phyloP scores from a whole-genome alignment of 768 basidiomycete genomes.

The Rhizopogon rudus region DNA sequence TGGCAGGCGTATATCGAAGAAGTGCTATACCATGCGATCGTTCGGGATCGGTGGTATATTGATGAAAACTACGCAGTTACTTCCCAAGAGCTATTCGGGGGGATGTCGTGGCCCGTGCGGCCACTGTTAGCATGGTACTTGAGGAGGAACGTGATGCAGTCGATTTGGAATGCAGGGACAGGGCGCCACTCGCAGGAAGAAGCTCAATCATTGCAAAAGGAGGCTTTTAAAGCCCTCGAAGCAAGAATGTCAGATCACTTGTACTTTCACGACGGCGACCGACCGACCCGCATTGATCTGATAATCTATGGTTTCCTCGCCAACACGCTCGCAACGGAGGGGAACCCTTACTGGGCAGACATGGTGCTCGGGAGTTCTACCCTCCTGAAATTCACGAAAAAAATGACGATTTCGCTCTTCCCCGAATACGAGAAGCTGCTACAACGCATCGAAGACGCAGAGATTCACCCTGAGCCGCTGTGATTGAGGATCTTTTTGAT shows the following conservation, averaged over 20 bases:
- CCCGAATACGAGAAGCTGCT: constrained; percentile 22
- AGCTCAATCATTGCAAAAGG: constrained; percentile 23
- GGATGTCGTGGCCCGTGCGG: constrained; percentile 14
- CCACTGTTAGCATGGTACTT: constrained; percentile 18
- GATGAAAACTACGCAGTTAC: constrained; percentile 20
- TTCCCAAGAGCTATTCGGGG: constrained; percentile 10
- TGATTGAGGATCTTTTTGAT: too few species aligned
- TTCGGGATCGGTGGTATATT: constrained; percentile 26
- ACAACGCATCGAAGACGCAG: constrained; percentile 1
- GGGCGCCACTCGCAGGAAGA: constrained; percentile 30
- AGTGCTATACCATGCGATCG: constrained; percentile 21
- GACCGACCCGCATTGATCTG: constrained; percentile 25
- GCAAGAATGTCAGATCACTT: constrained; percentile 17
- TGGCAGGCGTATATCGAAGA: constrained; percentile 30
- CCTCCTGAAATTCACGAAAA: constrained; percentile 14
- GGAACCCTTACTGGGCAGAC: constrained; percentile 22
- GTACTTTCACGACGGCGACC: constrained; percentile 21
- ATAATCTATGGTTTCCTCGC: constrained; percentile 26
- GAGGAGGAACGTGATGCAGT: constrained; percentile 11
- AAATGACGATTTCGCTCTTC: constrained; percentile 21
- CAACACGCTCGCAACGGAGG: constrained; percentile 16
- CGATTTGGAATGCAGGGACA: constrained; percentile 19
- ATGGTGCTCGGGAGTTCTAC: constrained; percentile 16
- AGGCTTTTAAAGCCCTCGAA: constrained; percentile 26
- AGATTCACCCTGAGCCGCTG: too few species aligned